Conservation (phyloP, 1,284 basidiomycete genomes). For the Boletus putidus region DNA sequence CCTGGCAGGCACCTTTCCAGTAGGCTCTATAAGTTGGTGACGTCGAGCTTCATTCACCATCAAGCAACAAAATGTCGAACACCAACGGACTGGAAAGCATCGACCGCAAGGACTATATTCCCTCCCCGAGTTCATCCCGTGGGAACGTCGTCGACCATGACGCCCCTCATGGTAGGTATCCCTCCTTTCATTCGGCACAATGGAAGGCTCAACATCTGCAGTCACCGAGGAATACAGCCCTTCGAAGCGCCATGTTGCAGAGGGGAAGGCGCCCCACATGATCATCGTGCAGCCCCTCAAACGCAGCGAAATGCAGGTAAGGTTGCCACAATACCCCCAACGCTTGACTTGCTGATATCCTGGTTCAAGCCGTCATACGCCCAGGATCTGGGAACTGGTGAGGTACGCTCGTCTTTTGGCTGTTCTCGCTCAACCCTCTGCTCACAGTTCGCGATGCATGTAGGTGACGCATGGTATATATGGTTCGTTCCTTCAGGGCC, state of each 20-base stretch:
- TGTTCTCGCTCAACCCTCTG: not conserved
- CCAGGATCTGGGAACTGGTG: conserved; percentile 77
- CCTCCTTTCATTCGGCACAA: not conserved
- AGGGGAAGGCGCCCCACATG: conserved; percentile 43
- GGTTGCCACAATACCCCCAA: conserved; percentile 17
- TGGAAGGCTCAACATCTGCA: conserved; percentile 33
- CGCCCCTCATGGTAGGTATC: conserved; percentile 60
- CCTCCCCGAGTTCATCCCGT: conserved; percentile 47
- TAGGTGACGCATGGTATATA: conserved; percentile 83
- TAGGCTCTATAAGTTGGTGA: conserved; percentile 23
- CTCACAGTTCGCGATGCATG: conserved; percentile 7
- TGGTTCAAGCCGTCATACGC: conserved; percentile 75
- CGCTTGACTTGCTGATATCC: conserved; percentile 17
- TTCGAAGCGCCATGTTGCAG: conserved; percentile 36
- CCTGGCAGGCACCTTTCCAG: not conserved
- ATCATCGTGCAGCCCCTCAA: conserved; percentile 81
- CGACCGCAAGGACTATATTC: conserved; percentile 53
- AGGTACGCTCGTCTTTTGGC: conserved; percentile 40
- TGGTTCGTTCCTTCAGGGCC: conserved; percentile 73
- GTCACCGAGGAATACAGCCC: conserved; percentile 55
- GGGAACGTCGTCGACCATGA: conserved; percentile 77
- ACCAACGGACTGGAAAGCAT: conserved; percentile 35
- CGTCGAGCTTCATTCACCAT: not conserved
- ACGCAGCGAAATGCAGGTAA: conserved; percentile 81
- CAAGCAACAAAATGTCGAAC: conserved; percentile 31